Percentiles rank a stretch among this genome's conserved stretches.
These are phyloP conservation scores for Boletellus ananas DNA, from an alignment of 768 basidiomycete genomes.

Conservation along the genomic window DNA sequence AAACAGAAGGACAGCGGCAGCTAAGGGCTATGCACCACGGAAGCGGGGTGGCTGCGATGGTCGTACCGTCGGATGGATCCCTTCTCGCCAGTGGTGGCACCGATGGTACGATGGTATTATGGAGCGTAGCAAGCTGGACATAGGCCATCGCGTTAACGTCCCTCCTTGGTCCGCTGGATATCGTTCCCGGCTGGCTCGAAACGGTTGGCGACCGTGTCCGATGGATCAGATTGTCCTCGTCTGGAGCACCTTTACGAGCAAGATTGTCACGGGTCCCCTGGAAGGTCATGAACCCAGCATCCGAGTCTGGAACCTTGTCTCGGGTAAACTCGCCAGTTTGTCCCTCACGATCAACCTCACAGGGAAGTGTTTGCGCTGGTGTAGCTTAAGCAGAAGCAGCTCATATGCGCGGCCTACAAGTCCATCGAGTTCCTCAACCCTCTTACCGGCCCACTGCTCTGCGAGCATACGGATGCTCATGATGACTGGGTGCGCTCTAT, in stretches of 20 bases:
- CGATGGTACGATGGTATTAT: background rate
- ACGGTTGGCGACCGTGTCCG: background rate
- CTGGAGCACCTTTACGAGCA: background rate
- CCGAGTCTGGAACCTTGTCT: background rate
- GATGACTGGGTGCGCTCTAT: background rate
- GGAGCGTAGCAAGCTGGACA: background rate
- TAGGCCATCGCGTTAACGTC: background rate
- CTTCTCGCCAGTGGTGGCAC: background rate
- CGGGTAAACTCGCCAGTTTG: background rate
- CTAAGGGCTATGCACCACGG: too few relatives aligned
- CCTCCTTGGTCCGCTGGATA: background rate
- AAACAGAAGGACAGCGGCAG: background rate
- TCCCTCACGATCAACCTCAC: background rate
- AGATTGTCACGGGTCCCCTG: background rate
- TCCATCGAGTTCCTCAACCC: background rate
- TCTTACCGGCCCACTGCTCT: background rate
- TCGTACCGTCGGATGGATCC: background rate
- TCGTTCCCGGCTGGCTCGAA: background rate
- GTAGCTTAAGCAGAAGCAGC: background rate
- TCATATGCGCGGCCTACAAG: background rate
- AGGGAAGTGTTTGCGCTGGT: background rate
- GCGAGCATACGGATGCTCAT: background rate
- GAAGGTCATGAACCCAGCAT: background rate
- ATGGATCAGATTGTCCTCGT: background rate
- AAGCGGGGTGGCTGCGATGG: background rate